A percentile compares a stretch with the other conserved stretches of the same genome.
phyloP scores from a whole-genome alignment of 108 stramenopile genomes.

The Discostella stelligeroides region DNA sequence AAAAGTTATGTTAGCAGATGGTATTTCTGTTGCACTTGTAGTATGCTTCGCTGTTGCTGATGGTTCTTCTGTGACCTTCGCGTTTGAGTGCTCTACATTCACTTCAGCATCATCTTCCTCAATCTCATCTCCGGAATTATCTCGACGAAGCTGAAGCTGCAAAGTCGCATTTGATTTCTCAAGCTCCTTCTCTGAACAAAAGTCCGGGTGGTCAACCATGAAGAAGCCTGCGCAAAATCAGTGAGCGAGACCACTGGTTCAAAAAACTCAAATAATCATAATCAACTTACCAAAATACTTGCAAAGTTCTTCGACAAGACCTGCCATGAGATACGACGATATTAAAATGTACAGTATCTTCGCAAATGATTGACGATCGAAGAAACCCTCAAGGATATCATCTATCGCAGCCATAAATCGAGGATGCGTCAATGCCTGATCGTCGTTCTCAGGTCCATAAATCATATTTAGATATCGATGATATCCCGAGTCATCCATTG shows the following conservation, averaged over 20 bases:
- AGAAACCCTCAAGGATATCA: constrained; percentile 44
- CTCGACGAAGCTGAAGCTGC: constrained; percentile 11
- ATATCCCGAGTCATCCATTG: constrained; percentile 10
- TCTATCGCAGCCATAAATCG: constrained; percentile 14
- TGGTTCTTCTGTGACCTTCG: constrained; percentile 12
- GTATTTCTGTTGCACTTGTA: no score
- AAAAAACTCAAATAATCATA: constrained; percentile 62
- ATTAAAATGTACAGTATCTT: constrained; percentile 65
- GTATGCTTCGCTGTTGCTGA: no score
- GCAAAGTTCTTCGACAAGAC: constrained; percentile 75
- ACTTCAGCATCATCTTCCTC: constrained; percentile 34
- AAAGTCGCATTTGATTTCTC: constrained; percentile 48
- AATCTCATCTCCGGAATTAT: constrained; percentile 25
- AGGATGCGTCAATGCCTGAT: constrained; percentile 23
- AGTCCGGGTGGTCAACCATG: constrained; percentile 88
- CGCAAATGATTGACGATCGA: constrained; percentile 57
- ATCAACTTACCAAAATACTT: constrained; percentile 84
- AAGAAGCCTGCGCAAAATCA: no score
- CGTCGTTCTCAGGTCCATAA: constrained; percentile 10
- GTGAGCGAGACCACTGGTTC: no score
- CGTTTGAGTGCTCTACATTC: constrained; percentile 7
- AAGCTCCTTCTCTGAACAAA: constrained; percentile 58
- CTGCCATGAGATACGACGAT: constrained; percentile 64
- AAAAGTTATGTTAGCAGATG: constrained; percentile 19
- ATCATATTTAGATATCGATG: constrained; percentile 12